Evolutionary conservation across 768 basidiomycete species (phyloP).

Genomic region (Hygrophorus russula): DNA sequence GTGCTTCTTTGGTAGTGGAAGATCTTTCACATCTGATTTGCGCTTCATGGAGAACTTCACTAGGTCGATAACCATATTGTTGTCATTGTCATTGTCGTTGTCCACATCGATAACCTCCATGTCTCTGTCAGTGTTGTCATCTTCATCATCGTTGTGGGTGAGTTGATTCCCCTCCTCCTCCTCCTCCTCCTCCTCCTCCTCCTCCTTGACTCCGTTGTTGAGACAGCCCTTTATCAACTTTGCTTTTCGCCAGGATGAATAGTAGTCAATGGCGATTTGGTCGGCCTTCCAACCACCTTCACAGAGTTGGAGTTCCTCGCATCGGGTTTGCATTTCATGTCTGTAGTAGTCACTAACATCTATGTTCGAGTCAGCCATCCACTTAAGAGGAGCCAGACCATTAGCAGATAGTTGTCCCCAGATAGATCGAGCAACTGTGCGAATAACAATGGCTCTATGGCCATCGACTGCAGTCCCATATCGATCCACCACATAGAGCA

Average conservation of each 20-base stretch:
- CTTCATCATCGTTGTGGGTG: too few species aligned
- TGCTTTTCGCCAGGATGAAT: background rate
- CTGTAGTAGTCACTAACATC: background rate
- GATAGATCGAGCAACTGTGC: background rate
- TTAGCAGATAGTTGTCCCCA: background rate
- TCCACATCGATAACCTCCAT: too few species aligned
- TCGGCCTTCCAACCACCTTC: background rate
- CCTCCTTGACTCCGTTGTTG: too few species aligned
- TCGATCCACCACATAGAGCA: background rate
- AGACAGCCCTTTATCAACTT: too few species aligned
- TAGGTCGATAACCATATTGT: too few species aligned
- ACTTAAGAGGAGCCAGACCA: background rate
- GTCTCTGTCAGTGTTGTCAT: too few species aligned
- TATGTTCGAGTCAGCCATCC: background rate
- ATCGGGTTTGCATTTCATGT: background rate
- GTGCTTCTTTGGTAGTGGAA: too few species aligned
- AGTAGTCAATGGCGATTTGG: constrained; percentile 1
- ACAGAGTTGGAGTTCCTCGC: background rate
- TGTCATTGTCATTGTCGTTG: too few species aligned
- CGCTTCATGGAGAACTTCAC: too few species aligned
- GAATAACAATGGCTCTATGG: background rate
- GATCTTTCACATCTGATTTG: too few species aligned
- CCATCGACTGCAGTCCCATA: background rate
- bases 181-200: too few species aligned
- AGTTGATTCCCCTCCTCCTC: too few species aligned